Evolutionary conservation across 2,329 filamentous ascomycete genomes (phyloP).

Genomic region (Parastagonospora avenae): DNA sequence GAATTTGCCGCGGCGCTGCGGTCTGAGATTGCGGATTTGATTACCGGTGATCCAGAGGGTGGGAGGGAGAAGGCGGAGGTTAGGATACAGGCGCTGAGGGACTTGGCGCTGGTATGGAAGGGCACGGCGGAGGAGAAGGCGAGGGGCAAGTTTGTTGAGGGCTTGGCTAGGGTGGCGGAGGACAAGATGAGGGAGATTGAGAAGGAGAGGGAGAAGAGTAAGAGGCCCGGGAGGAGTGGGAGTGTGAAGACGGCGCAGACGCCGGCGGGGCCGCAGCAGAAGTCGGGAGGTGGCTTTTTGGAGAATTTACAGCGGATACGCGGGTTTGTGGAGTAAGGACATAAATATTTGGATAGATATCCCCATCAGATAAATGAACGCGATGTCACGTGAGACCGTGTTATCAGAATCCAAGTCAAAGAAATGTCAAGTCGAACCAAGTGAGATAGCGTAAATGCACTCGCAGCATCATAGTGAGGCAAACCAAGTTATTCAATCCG

Average conservation of each 20-base stretch:
- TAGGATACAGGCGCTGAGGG: constrained; percentile 77
- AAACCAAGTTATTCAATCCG: neutral
- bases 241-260: constrained; percentile 23
- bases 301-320: constrained; percentile 47
- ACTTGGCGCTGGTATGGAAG: constrained; percentile 83
- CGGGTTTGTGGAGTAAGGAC: constrained; percentile 36
- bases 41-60: constrained; percentile 59
- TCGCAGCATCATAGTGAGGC: neutral
- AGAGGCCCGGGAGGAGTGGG: constrained; percentile 28
- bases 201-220: constrained; percentile 35
- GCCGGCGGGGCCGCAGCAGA: constrained; percentile 24
- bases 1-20: constrained; percentile 74
- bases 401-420: neutral
- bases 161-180: constrained; percentile 79
- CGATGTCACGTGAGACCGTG: constrained; percentile 18
- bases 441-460: too few species aligned
- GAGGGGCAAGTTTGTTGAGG: constrained; percentile 78
- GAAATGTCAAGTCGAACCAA: too few species aligned
- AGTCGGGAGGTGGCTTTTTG: constrained; percentile 42
- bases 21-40: constrained; percentile 71
- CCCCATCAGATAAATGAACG: neutral
- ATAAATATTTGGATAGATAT: neutral
- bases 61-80: constrained; percentile 75
- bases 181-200: constrained; percentile 63
- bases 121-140: constrained; percentile 96